These are phyloP conservation scores for Schizophyllum commune DNA, from an alignment of 1,284 basidiomycete species.

Conservation along the genomic window DNA sequence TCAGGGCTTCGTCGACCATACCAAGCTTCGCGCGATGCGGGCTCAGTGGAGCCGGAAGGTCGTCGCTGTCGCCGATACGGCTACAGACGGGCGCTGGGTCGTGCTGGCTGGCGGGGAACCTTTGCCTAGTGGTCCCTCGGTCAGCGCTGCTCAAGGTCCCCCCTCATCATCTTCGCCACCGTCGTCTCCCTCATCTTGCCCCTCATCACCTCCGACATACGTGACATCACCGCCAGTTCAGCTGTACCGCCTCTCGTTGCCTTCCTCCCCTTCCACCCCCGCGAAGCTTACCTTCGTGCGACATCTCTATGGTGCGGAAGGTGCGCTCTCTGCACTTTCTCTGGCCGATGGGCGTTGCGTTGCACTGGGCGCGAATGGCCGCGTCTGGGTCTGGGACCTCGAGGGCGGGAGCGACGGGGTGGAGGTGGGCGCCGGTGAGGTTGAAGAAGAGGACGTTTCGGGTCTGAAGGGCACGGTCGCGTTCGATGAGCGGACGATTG, in stretches of 20 bases:
- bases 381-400: slow-evolving; percentile 79
- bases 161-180: too few relatives aligned
- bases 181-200: slow-evolving; percentile 12
- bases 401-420: slow-evolving; percentile 60
- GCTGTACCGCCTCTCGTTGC: slow-evolving; percentile 64
- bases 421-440: slow-evolving; percentile 31
- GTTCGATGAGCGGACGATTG: slow-evolving; percentile 71
- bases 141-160: slow-evolving; percentile 14
- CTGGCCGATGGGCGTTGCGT: slow-evolving; percentile 76
- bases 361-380: slow-evolving; percentile 59
- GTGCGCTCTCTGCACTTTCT: slow-evolving; percentile 57
- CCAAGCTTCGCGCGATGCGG: slow-evolving; percentile 50
- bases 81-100: slow-evolving; percentile 80
- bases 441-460: slow-evolving; percentile 7
- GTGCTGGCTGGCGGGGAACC: slow-evolving; percentile 58
- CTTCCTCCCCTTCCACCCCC: slow-evolving; percentile 38
- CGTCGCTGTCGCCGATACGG: slow-evolving; percentile 52
- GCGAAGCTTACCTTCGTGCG: slow-evolving; percentile 68
- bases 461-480: slow-evolving; percentile 37
- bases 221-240: slow-evolving; percentile 28
- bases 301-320: slow-evolving; percentile 56
- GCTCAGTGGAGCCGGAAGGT: slow-evolving; percentile 75
- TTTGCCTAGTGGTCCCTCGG: slow-evolving; percentile 11
- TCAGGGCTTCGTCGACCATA: slow-evolving; percentile 61
- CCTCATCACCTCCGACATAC: slow-evolving; percentile 15